Evolutionary conservation across 192 early-diverging fungal genomes (phyloP).

Genomic region (Backusella liffmaniae): DNA sequence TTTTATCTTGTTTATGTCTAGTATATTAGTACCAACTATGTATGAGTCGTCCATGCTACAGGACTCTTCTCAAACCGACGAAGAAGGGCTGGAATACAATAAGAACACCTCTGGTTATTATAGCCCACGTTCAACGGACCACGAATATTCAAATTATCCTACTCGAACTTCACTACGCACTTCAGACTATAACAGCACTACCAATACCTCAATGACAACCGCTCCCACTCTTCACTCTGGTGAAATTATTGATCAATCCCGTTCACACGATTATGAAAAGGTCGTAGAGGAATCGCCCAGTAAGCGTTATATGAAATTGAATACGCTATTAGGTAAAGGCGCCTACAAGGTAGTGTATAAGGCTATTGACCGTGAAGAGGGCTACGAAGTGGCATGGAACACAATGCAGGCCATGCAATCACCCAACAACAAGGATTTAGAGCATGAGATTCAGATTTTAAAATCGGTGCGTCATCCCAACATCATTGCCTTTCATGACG

Average conservation of each 20-base stretch:
- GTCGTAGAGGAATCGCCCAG: constrained; percentile 54
- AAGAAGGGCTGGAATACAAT: not conserved
- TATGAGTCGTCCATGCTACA: not conserved
- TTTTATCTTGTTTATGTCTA: not conserved
- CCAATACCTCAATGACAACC: too few relatives aligned
- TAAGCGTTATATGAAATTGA: constrained; percentile 53
- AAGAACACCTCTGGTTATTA: not conserved
- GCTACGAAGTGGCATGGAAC: constrained; percentile 92
- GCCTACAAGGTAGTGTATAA: constrained; percentile 42
- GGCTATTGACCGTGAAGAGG: constrained; percentile 83
- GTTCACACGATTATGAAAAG: constrained; percentile 49
- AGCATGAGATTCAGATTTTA: constrained; percentile 65
- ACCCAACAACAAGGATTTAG: constrained; percentile 32
- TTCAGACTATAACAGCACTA: not conserved
- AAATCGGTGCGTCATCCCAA: constrained; percentile 77
- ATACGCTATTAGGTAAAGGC: constrained; percentile 73
- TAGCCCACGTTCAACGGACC: not conserved
- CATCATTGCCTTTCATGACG: constrained; percentile 75
- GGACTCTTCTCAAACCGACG: not conserved
- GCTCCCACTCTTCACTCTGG: constrained; percentile 5
- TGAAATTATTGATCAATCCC: constrained; percentile 55
- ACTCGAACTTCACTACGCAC: not conserved
- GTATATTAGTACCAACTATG: not conserved
- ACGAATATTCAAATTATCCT: not conserved
- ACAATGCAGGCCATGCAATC: constrained; percentile 30